A percentile compares a stretch with the other conserved stretches of the same genome.
These are phyloP conservation scores for Microbotryum lychnidis-dioicae DNA, from an alignment of 1,284 basidiomycete genomes.

Conservation along the genomic window DNA sequence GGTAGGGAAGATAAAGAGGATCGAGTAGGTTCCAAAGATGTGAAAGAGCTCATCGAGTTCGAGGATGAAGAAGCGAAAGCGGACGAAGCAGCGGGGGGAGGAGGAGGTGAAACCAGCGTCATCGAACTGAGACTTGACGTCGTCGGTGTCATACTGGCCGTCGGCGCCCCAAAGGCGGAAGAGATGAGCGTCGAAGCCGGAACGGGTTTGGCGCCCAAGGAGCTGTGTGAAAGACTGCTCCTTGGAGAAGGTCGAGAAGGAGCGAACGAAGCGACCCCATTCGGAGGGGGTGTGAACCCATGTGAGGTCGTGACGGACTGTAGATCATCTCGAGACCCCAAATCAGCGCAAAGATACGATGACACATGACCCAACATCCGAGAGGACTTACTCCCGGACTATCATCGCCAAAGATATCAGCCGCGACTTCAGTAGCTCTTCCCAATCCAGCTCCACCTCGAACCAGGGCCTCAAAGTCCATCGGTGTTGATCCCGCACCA, in stretches of 20 bases:
- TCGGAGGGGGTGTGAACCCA: background rate
- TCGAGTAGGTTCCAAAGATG: conserved; percentile 6
- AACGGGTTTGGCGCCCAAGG: conserved; percentile 36
- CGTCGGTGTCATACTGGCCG: background rate
- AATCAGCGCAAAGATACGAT: too few relatives aligned
- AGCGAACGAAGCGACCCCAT: background rate
- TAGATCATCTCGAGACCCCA: background rate
- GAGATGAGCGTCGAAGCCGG: conserved; percentile 45
- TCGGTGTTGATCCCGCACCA: conserved; percentile 26
- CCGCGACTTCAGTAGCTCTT: conserved; percentile 11
- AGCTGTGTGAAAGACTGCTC: conserved; percentile 15
- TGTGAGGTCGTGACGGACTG: conserved; percentile 19
- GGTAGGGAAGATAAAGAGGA: conserved; percentile 9
- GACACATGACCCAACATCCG: background rate
- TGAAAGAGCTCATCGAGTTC: background rate
- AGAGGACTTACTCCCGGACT: conserved; percentile 15
- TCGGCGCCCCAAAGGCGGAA: conserved; percentile 35
- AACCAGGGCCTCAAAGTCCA: conserved; percentile 37
- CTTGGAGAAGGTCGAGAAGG: conserved; percentile 29
- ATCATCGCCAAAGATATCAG: conserved; percentile 31
- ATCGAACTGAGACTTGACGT: conserved; percentile 12
- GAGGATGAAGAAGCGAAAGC: conserved; percentile 1
- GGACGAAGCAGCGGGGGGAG: background rate
- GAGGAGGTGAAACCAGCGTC: conserved; percentile 11
- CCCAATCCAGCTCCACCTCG: conserved; percentile 17